phyloP scores from a whole-genome alignment of 192 early-diverging fungal species.

The Rhizophagus clarus region DNA sequence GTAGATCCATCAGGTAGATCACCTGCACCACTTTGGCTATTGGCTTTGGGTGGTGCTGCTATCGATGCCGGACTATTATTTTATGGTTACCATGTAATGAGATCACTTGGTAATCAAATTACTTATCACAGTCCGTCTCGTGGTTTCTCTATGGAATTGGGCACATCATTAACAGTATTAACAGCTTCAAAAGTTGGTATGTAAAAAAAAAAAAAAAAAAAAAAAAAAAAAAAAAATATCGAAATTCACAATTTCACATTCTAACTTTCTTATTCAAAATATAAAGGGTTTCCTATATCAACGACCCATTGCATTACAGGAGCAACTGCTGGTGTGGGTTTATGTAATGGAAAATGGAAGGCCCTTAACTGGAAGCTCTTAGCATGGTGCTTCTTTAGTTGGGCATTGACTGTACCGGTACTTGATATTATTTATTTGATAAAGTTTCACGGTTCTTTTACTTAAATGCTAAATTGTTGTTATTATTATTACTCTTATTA shows the following conservation, averaged over 20 bases:
- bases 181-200: constrained; percentile 70
- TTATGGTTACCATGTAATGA: constrained; percentile 79
- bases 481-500: no score
- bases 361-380: constrained; percentile 82
- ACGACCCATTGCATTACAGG: constrained; percentile 89
- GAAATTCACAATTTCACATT: no score
- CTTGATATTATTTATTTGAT: no score
- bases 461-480: no score
- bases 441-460: no score
- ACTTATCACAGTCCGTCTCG: constrained; percentile 82
- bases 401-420: constrained; percentile 37
- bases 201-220: no score
- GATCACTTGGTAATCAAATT: constrained; percentile 78
- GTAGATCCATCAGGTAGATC: constrained; percentile 46
- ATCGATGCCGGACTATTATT: constrained; percentile 77
- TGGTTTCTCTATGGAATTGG: constrained; percentile 80
- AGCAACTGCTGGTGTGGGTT: constrained; percentile 73
- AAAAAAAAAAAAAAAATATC: no score
- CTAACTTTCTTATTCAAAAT: no score
- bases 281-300: constrained; percentile 73
- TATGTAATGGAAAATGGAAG: constrained; percentile 60
- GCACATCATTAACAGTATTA: constrained; percentile 78
- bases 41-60: constrained; percentile 71
- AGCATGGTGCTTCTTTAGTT: constrained; percentile 65
- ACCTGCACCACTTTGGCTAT: constrained; percentile 72